Percentiles rank a stretch among this genome's conserved stretches.
These are phyloP conservation scores for Rhipidocladum racemiflorum DNA, from an alignment of 176 grass and related monocot genomes.

Conservation along the genomic window DNA sequence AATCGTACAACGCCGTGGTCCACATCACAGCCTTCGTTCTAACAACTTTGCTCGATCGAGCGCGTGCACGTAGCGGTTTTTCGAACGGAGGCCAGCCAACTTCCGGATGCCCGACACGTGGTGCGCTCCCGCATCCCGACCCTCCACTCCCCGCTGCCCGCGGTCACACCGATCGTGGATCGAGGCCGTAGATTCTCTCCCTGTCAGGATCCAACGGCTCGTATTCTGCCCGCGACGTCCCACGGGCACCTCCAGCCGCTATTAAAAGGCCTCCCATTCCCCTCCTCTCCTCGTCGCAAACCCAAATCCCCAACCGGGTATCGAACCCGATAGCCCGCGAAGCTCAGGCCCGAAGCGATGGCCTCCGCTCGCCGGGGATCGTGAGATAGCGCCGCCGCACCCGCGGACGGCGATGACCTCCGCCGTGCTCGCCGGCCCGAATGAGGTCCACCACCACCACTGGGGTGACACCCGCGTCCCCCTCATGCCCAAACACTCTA, in stretches of 20 bases:
- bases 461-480: conserved; percentile 55
- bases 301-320: neutral
- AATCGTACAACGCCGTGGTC: rapidly evolving
- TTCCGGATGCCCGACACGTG: neutral
- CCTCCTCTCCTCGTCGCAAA: neutral
- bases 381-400: conserved; percentile 17
- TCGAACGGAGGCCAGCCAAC: neutral
- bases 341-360: conserved; percentile 24
- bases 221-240: neutral
- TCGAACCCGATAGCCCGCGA: conserved; percentile 20
- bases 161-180: neutral
- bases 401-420: conserved; percentile 62
- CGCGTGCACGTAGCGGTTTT: neutral
- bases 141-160: conserved; percentile 26
- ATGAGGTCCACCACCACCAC: conserved; percentile 61
- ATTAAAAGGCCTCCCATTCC: conserved; percentile 16
- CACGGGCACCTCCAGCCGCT: conserved; percentile 14
- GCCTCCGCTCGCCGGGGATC: neutral
- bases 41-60: neutral
- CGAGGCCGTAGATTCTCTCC: rapidly evolving
- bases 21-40: rapidly evolving
- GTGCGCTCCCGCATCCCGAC: neutral
- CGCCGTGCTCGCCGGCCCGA: conserved; percentile 63
- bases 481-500: conserved; percentile 45
- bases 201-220: rapidly evolving